Percentiles rank a stretch among this genome's conserved stretches.
phyloP scores from a whole-genome alignment of 2,329 filamentous ascomycete genomes.

The Hymenoscyphus albidus region DNA sequence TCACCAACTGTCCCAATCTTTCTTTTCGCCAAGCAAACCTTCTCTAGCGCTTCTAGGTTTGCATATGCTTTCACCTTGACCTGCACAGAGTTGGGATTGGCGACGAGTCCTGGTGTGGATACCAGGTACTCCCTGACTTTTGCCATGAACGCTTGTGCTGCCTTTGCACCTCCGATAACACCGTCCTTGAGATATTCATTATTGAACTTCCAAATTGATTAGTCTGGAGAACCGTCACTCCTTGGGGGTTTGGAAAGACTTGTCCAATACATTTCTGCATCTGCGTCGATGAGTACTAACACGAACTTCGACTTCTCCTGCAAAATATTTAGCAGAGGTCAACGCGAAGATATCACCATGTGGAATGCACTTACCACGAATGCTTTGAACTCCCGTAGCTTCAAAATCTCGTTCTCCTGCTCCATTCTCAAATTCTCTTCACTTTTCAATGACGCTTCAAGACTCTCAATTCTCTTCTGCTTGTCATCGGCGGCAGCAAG shows the following conservation, averaged over 20 bases:
- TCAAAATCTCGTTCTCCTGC: constrained; percentile 10
- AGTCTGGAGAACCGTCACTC: neutral
- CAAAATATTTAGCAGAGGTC: too few species aligned
- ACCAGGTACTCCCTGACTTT: constrained; percentile 15
- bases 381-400: neutral
- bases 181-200: constrained; percentile 13
- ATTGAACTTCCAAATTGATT: constrained; percentile 9
- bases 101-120: constrained; percentile 3
- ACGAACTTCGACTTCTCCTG: constrained; percentile 16
- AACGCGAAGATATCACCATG: too few species aligned
- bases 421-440: neutral
- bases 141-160: constrained; percentile 12
- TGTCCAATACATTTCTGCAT: constrained; percentile 18
- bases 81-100: constrained; percentile 10
- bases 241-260: neutral
- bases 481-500: too few species aligned
- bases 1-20: constrained; percentile 40
- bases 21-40: constrained; percentile 34
- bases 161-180: constrained; percentile 10
- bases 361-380: constrained; percentile 5
- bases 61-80: constrained; percentile 47
- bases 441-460: neutral
- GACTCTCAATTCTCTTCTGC: neutral
- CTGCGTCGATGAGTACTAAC: constrained; percentile 20
- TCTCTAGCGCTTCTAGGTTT: constrained; percentile 26